Conservation (phyloP, 129 eudicot genomes). For the Smallanthus sonchifolius region DNA sequence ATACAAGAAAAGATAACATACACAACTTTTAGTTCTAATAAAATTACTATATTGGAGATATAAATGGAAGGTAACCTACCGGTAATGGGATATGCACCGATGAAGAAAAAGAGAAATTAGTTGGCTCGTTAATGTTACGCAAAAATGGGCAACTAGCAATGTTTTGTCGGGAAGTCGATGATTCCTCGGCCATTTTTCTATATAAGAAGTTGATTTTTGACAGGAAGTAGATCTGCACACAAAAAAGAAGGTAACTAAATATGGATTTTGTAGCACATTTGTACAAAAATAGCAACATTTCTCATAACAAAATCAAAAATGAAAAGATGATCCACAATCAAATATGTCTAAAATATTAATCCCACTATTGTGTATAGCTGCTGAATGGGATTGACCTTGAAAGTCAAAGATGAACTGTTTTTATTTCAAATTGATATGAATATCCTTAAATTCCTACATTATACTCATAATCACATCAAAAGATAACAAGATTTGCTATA, state of each 20-base stretch:
- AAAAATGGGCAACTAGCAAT: conserved; percentile 75
- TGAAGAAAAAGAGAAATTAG: conserved; percentile 75
- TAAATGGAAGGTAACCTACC: conserved; percentile 43
- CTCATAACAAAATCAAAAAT: not conserved
- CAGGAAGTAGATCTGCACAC: conserved; percentile 28
- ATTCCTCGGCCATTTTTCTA: conserved; percentile 40
- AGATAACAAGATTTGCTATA: not conserved
- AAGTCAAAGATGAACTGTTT: conserved; percentile 1
- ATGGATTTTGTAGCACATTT: not conserved
- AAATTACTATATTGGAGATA: not conserved
- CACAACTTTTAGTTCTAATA: not conserved
- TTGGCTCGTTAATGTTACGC: conserved; percentile 89
- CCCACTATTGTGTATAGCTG: not conserved
- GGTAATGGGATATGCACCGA: conserved; percentile 66
- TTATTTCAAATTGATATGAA: not conserved
- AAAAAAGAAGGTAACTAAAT: not conserved
- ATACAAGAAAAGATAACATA: not conserved
- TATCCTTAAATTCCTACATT: not conserved
- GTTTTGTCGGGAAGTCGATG: conserved; percentile 44
- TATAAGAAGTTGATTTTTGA: conserved; percentile 46
- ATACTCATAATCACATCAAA: not conserved
- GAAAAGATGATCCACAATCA: not conserved
- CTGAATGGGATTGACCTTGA: not conserved
- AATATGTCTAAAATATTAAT: not conserved
- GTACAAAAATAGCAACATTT: not conserved